phyloP scores from a whole-genome alignment of 208 protist species.

The Wallacemonas sp. region DNA sequence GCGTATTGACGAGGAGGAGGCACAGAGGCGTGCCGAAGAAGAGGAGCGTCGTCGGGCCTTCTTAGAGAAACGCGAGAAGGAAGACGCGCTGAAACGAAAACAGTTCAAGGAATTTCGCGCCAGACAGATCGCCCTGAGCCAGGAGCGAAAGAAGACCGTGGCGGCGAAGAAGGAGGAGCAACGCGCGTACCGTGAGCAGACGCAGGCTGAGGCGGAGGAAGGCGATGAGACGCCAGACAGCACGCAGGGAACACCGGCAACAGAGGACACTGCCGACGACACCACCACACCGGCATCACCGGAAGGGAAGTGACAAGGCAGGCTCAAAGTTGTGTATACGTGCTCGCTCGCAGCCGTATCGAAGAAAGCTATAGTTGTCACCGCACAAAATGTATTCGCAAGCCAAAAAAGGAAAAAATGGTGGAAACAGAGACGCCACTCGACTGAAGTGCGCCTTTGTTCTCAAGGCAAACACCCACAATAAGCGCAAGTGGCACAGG shows the following conservation, averaged over 20 bases:
- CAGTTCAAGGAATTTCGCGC: constrained; percentile 80
- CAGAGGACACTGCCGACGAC: not conserved
- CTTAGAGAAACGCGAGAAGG: constrained; percentile 49
- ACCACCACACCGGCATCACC: not conserved
- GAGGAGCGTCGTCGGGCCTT: constrained; percentile 56
- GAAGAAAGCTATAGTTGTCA: too few relatives aligned
- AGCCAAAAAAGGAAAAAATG: too few relatives aligned
- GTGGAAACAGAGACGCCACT: too few relatives aligned
- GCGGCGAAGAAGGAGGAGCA: constrained; percentile 43
- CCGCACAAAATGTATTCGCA: too few relatives aligned
- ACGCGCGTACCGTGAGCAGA: constrained; percentile 9
- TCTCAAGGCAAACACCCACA: too few relatives aligned
- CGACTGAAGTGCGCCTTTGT: too few relatives aligned
- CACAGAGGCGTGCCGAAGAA: constrained; percentile 34
- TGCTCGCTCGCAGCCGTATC: too few relatives aligned
- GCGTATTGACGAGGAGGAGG: constrained; percentile 65
- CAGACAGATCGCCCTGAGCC: constrained; percentile 72
- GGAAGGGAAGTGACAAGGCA: too few relatives aligned
- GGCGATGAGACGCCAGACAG: constrained; percentile 18
- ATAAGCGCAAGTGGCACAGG: too few relatives aligned
- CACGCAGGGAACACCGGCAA: not conserved
- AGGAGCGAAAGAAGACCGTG: constrained; percentile 49
- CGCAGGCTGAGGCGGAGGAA: constrained; percentile 20
- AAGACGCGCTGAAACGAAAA: constrained; percentile 64
- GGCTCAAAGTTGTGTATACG: too few relatives aligned